A percentile compares a stretch with the other conserved stretches of the same genome.
These are phyloP conservation scores for Nematodospora anomalae DNA, from an alignment of 1,139 yeast genomes.

Conservation along the genomic window DNA sequence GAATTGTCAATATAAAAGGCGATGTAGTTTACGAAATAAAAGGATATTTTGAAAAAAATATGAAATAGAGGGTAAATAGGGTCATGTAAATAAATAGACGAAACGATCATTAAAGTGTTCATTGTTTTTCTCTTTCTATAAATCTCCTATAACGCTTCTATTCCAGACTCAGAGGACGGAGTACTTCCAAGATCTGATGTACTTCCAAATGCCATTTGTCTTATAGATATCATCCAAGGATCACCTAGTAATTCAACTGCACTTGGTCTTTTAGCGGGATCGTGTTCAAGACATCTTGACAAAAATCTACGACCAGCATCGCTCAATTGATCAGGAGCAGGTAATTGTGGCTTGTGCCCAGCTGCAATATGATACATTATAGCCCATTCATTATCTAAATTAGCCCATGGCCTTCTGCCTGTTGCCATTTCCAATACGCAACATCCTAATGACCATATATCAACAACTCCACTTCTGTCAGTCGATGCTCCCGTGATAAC, in stretches of 20 bases:
- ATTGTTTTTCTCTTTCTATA: neutral
- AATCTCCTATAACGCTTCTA: neutral
- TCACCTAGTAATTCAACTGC: constrained; percentile 85
- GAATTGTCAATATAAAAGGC: constrained; percentile 57
- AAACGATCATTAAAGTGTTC: too few relatives aligned
- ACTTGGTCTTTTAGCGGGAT: constrained; percentile 75
- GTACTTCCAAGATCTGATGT: constrained; percentile 37
- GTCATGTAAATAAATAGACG: constrained; percentile 9
- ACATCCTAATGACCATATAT: constrained; percentile 83
- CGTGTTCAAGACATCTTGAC: constrained; percentile 75
- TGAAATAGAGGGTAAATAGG: constrained; percentile 7
- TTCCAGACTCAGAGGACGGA: constrained; percentile 35
- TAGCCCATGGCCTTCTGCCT: constrained; percentile 85
- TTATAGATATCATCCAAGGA: constrained; percentile 83
- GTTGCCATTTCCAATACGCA: constrained; percentile 83
- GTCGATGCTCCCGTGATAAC: constrained; percentile 77
- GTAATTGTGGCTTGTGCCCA: constrained; percentile 87
- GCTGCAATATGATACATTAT: constrained; percentile 98
- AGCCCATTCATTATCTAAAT: constrained; percentile 96
- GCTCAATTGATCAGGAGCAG: constrained; percentile 75
- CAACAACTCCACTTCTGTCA: constrained; percentile 73
- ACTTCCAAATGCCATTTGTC: constrained; percentile 65
- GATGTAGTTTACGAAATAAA: constrained; percentile 50
- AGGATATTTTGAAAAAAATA: constrained; percentile 27
- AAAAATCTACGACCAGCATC: constrained; percentile 71